Conservation (phyloP, 2,329 filamentous ascomycete genomes). For the Calonectria naviculata region DNA sequence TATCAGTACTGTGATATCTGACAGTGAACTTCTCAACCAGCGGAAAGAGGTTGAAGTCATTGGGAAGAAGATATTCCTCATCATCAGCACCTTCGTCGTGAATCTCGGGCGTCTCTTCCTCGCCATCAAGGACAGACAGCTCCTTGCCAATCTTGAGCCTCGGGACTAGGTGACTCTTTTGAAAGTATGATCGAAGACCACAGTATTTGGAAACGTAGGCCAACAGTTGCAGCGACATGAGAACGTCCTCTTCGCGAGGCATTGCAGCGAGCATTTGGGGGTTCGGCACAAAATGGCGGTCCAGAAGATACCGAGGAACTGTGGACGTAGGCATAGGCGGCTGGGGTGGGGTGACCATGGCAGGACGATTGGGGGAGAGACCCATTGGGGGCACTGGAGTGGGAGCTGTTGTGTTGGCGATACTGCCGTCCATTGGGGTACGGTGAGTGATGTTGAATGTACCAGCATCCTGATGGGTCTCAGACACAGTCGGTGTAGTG, state of each 20-base stretch:
- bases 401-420: constrained; percentile 78
- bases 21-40: constrained; percentile 99
- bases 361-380: constrained; percentile 78
- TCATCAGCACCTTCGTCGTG: constrained; percentile 71
- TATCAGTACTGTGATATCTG: constrained; percentile 92
- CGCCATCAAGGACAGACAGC: constrained; percentile 81
- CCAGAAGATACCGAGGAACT: constrained; percentile 82
- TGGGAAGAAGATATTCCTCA: constrained; percentile 89
- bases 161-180: constrained; percentile 92
- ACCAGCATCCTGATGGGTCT: constrained; percentile 82
- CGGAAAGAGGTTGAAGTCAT: constrained; percentile 98
- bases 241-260: constrained; percentile 95
- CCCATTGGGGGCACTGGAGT: constrained; percentile 74
- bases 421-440: constrained; percentile 84
- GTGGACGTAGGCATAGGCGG: constrained; percentile 77
- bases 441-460: constrained; percentile 96
- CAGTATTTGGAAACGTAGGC: constrained; percentile 99
- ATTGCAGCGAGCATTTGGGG: constrained; percentile 87
- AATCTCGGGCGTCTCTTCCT: constrained; percentile 58
- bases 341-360: constrained; percentile 77
- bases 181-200: constrained; percentile 94
- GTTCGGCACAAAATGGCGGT: constrained; percentile 76
- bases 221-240: constrained; percentile 96
- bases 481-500: constrained; percentile 81
- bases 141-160: constrained; percentile 91